Base-by-base conservation (phyloP, 768 basidiomycete species). In the Suillus occidentalis region DNA sequence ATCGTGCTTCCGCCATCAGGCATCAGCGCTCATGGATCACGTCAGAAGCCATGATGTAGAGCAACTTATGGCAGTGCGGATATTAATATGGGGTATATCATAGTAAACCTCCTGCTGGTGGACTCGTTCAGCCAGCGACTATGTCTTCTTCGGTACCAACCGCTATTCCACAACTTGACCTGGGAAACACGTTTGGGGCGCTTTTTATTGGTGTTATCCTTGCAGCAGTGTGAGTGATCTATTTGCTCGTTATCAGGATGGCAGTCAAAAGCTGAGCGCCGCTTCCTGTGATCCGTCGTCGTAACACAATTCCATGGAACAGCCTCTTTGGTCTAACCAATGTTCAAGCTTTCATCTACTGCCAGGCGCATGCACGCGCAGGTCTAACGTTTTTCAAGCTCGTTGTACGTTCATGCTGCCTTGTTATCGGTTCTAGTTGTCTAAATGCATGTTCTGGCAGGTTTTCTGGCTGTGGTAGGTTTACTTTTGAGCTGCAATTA, bases 401-500 rank as follows among this genome's bases (percentile, higher is more conserved):
- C 25, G 39, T 20, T 18, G 57, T 58, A 58, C 57, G 57, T 58
- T 10, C 3, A 58, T 58, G 2, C 10, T 40, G 4, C 10, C 39
- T 58, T 40, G 16, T 18, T 28, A 5, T 40, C 2, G 2, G 22
- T 28, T 58, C 37, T 12, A 16, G 16, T 13, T 3, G 16, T 13
- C 10, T 58, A 40, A 16, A 58, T 28, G 18, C 25, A 12, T 13
- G 4, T 58, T 52, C 25, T 52, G 25, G 14, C 10, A 66, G 65
- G 57, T 66, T 39, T 20, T 16, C 56, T 60, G 42, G 37, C 64
- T 66, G 22, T 66, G 65, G 65, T 66, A 37, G 14, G 65, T 50
- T 16, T 42, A 9, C 16, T 18, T 25, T 40, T 20, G 18, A 55
- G 18, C 20, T 55, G 10, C 18, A 18, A 53, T 20, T 8, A 16